Percentiles rank a stretch among this genome's conserved stretches.
These are phyloP conservation scores for Mycena kentingensis DNA, from an alignment of 768 basidiomycete species.

Conservation along the genomic window DNA sequence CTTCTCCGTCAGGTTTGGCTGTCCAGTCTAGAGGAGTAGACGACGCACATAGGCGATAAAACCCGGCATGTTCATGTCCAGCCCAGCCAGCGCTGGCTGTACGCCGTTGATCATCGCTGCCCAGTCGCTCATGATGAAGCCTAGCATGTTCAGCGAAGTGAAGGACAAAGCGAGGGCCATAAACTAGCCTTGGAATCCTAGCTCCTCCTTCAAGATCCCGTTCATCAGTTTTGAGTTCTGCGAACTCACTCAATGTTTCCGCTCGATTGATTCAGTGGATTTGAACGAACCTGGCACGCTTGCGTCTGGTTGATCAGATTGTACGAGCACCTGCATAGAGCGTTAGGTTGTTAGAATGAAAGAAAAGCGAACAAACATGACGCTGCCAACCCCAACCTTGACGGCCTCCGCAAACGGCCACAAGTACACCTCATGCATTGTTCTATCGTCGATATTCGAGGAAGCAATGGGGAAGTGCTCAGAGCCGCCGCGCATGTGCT, in stretches of 20 bases:
- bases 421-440: slow-evolving; percentile 33
- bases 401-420: slow-evolving; percentile 33
- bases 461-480: slow-evolving; percentile 10
- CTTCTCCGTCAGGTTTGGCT: not conserved
- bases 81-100: slow-evolving; percentile 21
- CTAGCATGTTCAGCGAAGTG: slow-evolving; percentile 1
- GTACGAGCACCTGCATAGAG: slow-evolving; percentile 17
- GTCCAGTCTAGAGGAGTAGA: not conserved
- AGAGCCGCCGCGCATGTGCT: slow-evolving; percentile 18
- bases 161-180: not conserved
- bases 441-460: slow-evolving; percentile 44
- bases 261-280: too few relatives aligned
- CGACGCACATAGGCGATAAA: slow-evolving; percentile 35
- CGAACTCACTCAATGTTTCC: too few relatives aligned
- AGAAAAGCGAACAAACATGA: slow-evolving; percentile 25
- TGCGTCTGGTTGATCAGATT: slow-evolving; percentile 47
- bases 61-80: slow-evolving; percentile 23
- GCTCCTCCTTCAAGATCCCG: slow-evolving; percentile 47
- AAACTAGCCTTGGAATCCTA: slow-evolving; percentile 46
- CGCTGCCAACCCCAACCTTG: slow-evolving; percentile 33
- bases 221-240: slow-evolving; percentile 43
- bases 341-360: not conserved
- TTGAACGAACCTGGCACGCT: too few relatives aligned
- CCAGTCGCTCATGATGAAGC: slow-evolving; percentile 45
- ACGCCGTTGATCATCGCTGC: slow-evolving; percentile 37